Conservation (phyloP, 495 filamentous ascomycete genomes). For the Xylaria scruposa region DNA sequence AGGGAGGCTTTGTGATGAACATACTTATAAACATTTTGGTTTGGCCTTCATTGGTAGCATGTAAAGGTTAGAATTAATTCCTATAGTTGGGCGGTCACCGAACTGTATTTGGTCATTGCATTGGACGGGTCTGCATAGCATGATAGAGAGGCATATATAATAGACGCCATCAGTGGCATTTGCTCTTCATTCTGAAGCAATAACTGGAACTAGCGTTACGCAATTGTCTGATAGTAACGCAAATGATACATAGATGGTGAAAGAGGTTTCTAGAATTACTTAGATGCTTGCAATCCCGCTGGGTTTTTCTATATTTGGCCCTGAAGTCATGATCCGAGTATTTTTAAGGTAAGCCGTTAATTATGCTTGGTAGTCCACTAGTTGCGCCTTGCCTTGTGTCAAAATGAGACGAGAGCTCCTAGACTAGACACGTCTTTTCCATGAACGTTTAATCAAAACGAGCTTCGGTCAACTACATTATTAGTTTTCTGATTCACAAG, state of each 20-base stretch:
- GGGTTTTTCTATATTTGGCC: too few species aligned
- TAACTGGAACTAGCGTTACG: neutral
- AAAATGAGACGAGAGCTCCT: too few species aligned
- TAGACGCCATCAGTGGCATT: conserved; percentile 1
- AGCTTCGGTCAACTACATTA: too few species aligned
- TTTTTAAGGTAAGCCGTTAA: too few species aligned
- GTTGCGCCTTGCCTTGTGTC: too few species aligned
- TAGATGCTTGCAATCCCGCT: too few species aligned
- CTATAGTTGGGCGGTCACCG: neutral
- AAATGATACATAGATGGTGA: neutral
- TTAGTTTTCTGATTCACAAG: too few species aligned
- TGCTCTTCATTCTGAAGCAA: neutral
- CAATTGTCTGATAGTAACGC: neutral
- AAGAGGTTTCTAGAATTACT: too few species aligned
- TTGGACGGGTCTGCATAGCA: neutral
- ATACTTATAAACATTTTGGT: neutral
- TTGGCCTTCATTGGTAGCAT: neutral
- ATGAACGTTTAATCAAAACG: too few species aligned
- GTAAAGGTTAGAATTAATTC: neutral
- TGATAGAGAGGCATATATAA: neutral
- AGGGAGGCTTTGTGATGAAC: neutral
- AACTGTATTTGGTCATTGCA: conserved; percentile 10
- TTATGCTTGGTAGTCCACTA: too few species aligned
- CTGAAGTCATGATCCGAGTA: too few species aligned
- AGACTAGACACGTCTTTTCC: too few species aligned